phyloP scores from a whole-genome alignment of 2,329 filamentous ascomycete genomes.

The Acrodontium crateriforme region DNA sequence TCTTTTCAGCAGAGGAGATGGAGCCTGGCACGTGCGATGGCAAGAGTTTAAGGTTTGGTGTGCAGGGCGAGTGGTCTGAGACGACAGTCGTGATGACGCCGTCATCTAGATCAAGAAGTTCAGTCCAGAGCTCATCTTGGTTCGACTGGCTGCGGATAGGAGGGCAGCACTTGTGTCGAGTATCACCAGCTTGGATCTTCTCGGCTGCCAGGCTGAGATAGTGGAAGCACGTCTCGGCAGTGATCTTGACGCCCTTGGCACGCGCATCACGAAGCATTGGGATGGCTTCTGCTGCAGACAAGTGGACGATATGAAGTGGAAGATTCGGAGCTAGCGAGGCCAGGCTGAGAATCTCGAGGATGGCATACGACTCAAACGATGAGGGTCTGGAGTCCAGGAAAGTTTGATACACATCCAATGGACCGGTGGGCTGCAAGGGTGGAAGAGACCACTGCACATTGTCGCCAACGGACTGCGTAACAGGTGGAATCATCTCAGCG shows the following conservation, averaged over 20 bases:
- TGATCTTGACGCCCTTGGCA: conserved; percentile 63
- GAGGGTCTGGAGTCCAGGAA: conserved; percentile 86
- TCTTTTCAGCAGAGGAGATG: conserved; percentile 16
- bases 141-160: conserved; percentile 73
- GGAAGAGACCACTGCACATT: conserved; percentile 54
- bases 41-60: conserved; percentile 81
- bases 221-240: conserved; percentile 91
- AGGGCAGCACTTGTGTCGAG: conserved; percentile 87
- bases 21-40: conserved; percentile 51
- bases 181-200: conserved; percentile 70
- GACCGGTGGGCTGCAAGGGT: conserved; percentile 56
- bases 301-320: conserved; percentile 83
- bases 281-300: conserved; percentile 80
- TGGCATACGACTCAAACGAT: conserved; percentile 79
- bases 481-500: conserved; percentile 92
- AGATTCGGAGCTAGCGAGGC: conserved; percentile 68
- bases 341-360: conserved; percentile 72
- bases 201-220: conserved; percentile 79
- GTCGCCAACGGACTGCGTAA: conserved; percentile 65
- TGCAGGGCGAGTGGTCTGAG: conserved; percentile 92
- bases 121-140: conserved; percentile 75
- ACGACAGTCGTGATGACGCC: conserved; percentile 86
- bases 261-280: conserved; percentile 65
- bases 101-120: conserved; percentile 49
- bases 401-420: conserved; percentile 66